phyloP scores from a whole-genome alignment of 176 grass and related monocot genomes.

The Zizania latifolia region DNA sequence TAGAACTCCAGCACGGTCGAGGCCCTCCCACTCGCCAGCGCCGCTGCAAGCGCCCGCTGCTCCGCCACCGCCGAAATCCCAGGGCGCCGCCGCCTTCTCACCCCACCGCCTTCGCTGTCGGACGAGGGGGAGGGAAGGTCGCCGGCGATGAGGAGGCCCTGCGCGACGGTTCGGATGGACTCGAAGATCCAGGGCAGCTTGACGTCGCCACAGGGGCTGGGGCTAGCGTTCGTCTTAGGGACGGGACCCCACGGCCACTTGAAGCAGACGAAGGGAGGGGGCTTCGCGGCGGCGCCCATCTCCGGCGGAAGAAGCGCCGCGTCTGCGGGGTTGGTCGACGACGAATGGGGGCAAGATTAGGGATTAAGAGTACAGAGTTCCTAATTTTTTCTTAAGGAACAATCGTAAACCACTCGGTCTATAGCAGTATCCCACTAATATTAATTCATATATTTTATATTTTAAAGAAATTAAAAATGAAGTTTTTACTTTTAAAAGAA shows the following conservation, averaged over 20 bases:
- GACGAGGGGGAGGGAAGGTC: conserved; percentile 19
- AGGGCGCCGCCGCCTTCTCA: neutral
- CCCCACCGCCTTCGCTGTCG: neutral
- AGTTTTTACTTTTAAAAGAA: too few relatives aligned
- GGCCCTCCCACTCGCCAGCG: conserved; percentile 56
- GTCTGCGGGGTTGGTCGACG: neutral
- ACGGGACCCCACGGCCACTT: conserved; percentile 62
- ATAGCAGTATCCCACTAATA: too few relatives aligned
- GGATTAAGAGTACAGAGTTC: too few relatives aligned
- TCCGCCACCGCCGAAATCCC: conserved; percentile 7
- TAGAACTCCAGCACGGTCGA: conserved; percentile 88
- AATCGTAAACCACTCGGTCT: too few relatives aligned
- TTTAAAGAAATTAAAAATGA: too few relatives aligned
- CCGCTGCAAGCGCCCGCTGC: conserved; percentile 62
- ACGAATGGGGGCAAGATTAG: too few relatives aligned
- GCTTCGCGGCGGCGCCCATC: conserved; percentile 44
- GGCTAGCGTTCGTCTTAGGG: neutral
- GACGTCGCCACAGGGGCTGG: conserved; percentile 53
- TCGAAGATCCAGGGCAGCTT: conserved; percentile 80
- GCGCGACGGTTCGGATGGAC: conserved; percentile 65
- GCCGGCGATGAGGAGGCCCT: conserved; percentile 61
- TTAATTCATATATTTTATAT: too few relatives aligned
- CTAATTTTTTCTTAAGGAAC: too few relatives aligned
- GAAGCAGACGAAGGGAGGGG: conserved; percentile 61
- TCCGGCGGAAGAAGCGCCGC: neutral